These are phyloP conservation scores for Magnaporthiopsis rhizophila DNA, from an alignment of 2,329 filamentous ascomycete genomes.

Conservation along the genomic window DNA sequence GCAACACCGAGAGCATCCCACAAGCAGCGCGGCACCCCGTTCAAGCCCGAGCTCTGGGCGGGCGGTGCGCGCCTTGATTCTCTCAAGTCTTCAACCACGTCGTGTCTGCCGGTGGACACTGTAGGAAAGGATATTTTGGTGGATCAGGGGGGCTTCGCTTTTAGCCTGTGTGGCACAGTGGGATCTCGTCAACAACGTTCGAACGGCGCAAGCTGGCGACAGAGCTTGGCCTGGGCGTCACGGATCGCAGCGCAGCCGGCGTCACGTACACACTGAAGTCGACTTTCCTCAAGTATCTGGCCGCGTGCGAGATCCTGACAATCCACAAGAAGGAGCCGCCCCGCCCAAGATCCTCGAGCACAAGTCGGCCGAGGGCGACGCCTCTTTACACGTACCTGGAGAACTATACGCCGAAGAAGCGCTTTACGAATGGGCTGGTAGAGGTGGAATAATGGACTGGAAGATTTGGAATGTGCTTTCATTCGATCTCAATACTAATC, in stretches of 20 bases:
- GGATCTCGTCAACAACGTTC: constrained; percentile 72
- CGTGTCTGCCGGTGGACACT: constrained; percentile 70
- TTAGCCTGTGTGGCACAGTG: no score
- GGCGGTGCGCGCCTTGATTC: constrained; percentile 61
- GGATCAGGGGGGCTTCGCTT: no score
- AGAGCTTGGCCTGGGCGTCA: constrained; percentile 57
- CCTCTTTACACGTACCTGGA: constrained; percentile 73
- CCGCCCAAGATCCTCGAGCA: constrained; percentile 80
- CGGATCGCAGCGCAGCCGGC: constrained; percentile 68
- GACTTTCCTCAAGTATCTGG: constrained; percentile 86
- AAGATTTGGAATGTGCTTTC: no score
- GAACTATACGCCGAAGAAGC: constrained; percentile 47
- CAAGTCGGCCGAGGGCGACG: constrained; percentile 76
- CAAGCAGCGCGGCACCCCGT: constrained; percentile 65
- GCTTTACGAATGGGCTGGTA: constrained; percentile 25
- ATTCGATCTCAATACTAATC: no score
- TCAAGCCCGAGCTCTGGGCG: constrained; percentile 76
- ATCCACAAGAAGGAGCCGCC: constrained; percentile 74
- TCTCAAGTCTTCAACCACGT: constrained; percentile 72
- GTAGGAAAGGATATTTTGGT: no score
- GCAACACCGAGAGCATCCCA: constrained; percentile 65
- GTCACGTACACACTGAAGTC: no score
- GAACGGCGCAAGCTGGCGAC: constrained; percentile 75
- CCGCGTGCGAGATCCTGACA: constrained; percentile 76
- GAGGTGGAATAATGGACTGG: no score